Conservation (phyloP, 192 early-diverging fungal genomes). For the Entophlyctis luteolus region DNA sequence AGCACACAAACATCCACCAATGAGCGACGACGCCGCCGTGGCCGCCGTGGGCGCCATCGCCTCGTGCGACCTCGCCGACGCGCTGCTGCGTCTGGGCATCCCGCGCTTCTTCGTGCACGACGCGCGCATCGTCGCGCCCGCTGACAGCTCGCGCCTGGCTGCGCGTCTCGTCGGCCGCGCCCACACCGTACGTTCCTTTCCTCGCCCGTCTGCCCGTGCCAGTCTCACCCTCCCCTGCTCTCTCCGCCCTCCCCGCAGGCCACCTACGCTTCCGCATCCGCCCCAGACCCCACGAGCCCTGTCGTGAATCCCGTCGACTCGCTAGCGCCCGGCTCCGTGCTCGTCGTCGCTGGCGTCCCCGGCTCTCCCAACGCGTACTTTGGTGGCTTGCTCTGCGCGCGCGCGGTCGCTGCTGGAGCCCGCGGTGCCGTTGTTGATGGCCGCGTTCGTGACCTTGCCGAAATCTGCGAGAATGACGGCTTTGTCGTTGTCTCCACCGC, state of each 20-base stretch:
- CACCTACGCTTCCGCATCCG: background rate
- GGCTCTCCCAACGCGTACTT: constrained; percentile 45
- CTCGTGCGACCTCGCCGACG: constrained; percentile 47
- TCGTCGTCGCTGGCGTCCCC: constrained; percentile 40
- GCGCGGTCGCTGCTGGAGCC: constrained; percentile 32
- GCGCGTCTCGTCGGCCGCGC: background rate
- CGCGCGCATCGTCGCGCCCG: background rate
- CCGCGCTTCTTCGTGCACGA: constrained; percentile 4
- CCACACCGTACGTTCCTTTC: constrained; percentile 6
- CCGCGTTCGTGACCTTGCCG: constrained; percentile 41
- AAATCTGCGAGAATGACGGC: constrained; percentile 28
- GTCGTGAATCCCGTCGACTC: constrained; percentile 30
- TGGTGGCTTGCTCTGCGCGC: constrained; percentile 49
- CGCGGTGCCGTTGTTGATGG: constrained; percentile 46
- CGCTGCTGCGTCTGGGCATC: constrained; percentile 34
- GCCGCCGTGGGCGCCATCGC: constrained; percentile 20
- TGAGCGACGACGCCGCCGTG: background rate
- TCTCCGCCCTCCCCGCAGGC: background rate
- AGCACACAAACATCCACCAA: too few relatives aligned
- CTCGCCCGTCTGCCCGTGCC: background rate
- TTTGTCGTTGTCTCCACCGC: constrained; percentile 35
- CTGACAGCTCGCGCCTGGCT: background rate
- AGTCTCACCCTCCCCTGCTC: background rate
- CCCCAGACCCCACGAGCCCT: background rate
- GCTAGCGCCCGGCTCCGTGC: constrained; percentile 28